phyloP scores from a whole-genome alignment of 345 rosid genomes.

The Hibiscus mutabilis region DNA sequence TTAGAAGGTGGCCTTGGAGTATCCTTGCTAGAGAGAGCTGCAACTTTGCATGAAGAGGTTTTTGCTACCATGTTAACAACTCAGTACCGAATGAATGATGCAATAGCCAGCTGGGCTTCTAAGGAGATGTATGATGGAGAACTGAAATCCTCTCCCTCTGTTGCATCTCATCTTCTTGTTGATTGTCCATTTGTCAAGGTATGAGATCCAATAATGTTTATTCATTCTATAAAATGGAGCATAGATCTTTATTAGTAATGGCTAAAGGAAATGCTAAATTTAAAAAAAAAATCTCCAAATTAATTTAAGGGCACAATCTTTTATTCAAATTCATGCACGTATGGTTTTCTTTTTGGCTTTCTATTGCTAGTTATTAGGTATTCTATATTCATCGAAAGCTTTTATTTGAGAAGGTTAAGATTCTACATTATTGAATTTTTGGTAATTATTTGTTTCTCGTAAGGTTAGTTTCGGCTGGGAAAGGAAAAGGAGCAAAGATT shows the following conservation, averaged over 20 bases:
- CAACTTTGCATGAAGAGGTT: constrained; percentile 62
- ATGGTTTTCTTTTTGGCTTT: background rate
- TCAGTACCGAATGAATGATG: constrained; percentile 94
- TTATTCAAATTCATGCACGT: background rate
- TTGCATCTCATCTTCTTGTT: constrained; percentile 76
- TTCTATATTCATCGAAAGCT: too few relatives aligned
- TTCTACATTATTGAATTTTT: too few relatives aligned
- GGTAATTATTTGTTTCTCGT: background rate
- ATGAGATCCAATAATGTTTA: constrained; percentile 14
- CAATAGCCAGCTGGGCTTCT: constrained; percentile 95
- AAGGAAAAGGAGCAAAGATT: background rate
- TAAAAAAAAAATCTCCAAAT: background rate
- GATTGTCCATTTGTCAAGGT: constrained; percentile 95
- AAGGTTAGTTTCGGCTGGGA: background rate
- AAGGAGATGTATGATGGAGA: constrained; percentile 94
- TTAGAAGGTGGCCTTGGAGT: constrained; percentile 88
- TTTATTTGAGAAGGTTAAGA: too few relatives aligned
- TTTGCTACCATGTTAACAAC: constrained; percentile 63
- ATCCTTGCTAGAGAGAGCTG: constrained; percentile 80
- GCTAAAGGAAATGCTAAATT: background rate
- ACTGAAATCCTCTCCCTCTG: constrained; percentile 63
- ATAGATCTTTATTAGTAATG: background rate
- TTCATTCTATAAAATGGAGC: constrained; percentile 15
- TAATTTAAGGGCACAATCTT: background rate
- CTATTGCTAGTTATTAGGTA: background rate